Percentiles rank a stretch among this genome's conserved stretches.
These are phyloP conservation scores for Parmelia sp. DNA, from an alignment of 495 filamentous ascomycete species.

Conservation along the genomic window DNA sequence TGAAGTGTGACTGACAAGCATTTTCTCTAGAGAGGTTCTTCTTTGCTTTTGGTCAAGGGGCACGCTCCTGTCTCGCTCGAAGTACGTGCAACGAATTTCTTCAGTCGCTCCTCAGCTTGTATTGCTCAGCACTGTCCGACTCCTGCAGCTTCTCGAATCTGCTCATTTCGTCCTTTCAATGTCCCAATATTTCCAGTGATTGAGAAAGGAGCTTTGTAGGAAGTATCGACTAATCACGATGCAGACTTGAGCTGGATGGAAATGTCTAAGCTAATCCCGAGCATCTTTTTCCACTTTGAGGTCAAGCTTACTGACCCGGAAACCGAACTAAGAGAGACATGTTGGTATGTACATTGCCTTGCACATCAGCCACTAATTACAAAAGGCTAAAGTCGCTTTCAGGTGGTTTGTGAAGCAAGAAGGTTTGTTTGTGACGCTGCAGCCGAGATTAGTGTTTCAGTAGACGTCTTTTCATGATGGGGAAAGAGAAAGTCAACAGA, in stretches of 20 bases:
- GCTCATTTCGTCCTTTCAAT: neutral
- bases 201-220: neutral
- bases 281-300: constrained; percentile 27
- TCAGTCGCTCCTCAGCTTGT: neutral
- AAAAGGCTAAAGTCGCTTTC: neutral
- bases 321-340: constrained; percentile 24
- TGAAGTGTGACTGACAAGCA: constrained; percentile 31
- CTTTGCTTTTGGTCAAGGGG: constrained; percentile 32
- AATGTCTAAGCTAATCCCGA: constrained; percentile 31
- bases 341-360: constrained; percentile 7
- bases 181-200: neutral
- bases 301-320: constrained; percentile 27
- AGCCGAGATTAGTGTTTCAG: neutral
- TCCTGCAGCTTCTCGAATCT: neutral
- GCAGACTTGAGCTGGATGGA: constrained; percentile 29
- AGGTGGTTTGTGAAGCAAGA: constrained; percentile 26
- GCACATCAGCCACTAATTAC: neutral
- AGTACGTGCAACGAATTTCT: constrained; percentile 17
- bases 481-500: neutral
- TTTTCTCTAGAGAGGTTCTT: constrained; percentile 29
- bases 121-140: neutral
- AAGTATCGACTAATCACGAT: neutral
- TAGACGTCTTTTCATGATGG: neutral
- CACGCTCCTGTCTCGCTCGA: constrained; percentile 29
- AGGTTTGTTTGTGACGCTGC: constrained; percentile 18